Evolutionary conservation across 1,139 yeast genomes (phyloP).

Genomic region (Kurtzmaniella quercitrusa): DNA sequence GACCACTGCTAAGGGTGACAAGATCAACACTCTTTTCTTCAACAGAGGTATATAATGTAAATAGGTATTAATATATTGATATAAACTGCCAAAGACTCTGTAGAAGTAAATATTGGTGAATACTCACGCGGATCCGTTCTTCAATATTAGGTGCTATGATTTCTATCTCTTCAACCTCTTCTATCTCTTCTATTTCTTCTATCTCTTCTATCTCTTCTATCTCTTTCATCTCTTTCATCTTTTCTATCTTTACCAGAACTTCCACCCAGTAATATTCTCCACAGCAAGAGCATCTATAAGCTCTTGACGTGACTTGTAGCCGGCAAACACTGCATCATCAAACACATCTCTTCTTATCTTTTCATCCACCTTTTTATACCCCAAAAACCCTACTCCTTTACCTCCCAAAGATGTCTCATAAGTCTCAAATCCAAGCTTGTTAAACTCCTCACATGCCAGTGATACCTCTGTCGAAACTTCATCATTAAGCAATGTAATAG

Average conservation of each 20-base stretch:
- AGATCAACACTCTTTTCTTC: conserved; percentile 63
- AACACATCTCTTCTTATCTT: conserved; percentile 16
- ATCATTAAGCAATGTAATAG: conserved; percentile 73
- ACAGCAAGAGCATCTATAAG: conserved; percentile 47
- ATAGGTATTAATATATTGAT: neutral
- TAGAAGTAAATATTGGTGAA: no score
- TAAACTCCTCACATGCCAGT: conserved; percentile 33
- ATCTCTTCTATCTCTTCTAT: neutral
- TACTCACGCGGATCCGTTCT: no score
- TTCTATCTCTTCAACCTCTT: neutral
- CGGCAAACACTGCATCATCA: conserved; percentile 33
- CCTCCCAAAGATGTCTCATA: conserved; percentile 86
- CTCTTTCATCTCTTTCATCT: neutral
- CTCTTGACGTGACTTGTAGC: conserved; percentile 35
- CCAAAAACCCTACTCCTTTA: conserved; percentile 67
- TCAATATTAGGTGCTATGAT: no score
- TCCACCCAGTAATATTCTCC: conserved; percentile 45
- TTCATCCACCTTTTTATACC: conserved; percentile 17
- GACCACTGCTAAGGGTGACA: conserved; percentile 61
- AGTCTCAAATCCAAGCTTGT: conserved; percentile 63
- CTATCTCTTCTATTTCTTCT: neutral
- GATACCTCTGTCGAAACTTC: conserved; percentile 27
- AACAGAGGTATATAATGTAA: conserved; percentile 79
- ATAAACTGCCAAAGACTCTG: no score
- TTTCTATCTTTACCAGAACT: conserved; percentile 45